Conservation (phyloP, 176 grass and related monocot genomes). For the Aegilops longissima region DNA sequence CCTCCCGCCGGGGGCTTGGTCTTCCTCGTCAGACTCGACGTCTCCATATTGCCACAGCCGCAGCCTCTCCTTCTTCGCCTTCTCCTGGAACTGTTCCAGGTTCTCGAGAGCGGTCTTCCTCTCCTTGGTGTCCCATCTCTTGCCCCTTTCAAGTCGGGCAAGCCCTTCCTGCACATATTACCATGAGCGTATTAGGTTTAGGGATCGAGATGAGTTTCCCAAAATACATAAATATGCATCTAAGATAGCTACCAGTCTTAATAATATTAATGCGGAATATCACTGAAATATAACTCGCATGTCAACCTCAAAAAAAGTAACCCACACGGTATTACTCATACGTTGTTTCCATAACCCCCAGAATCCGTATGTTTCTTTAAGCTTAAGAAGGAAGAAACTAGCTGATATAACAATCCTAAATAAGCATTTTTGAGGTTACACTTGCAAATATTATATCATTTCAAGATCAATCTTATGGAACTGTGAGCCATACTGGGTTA, state of each 20-base stretch:
- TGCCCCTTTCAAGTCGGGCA: slow-evolving; percentile 73
- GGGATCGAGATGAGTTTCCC: background rate
- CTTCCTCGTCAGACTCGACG: slow-evolving; percentile 69
- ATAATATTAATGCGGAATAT: background rate
- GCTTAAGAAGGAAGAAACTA: background rate
- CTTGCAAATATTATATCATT: background rate
- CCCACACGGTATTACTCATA: background rate
- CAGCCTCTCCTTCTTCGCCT: slow-evolving; percentile 63
- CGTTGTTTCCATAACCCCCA: background rate
- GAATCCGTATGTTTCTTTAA: background rate
- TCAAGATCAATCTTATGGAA: background rate
- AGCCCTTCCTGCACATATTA: slow-evolving; percentile 64
- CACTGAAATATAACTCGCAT: background rate
- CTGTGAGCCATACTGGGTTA: background rate
- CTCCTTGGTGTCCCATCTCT: slow-evolving; percentile 74
- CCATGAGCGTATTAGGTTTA: background rate
- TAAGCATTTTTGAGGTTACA: background rate
- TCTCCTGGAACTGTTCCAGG: slow-evolving; percentile 76
- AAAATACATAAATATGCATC: background rate
- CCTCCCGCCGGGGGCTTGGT: slow-evolving; percentile 54
- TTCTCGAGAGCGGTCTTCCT: slow-evolving; percentile 59
- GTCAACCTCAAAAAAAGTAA: background rate
- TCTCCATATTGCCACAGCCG: slow-evolving; percentile 73
- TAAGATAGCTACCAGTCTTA: background rate
- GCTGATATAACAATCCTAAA: background rate